Conservation (phyloP, 352 stramenopile species). For the Chloridella minuta region DNA sequence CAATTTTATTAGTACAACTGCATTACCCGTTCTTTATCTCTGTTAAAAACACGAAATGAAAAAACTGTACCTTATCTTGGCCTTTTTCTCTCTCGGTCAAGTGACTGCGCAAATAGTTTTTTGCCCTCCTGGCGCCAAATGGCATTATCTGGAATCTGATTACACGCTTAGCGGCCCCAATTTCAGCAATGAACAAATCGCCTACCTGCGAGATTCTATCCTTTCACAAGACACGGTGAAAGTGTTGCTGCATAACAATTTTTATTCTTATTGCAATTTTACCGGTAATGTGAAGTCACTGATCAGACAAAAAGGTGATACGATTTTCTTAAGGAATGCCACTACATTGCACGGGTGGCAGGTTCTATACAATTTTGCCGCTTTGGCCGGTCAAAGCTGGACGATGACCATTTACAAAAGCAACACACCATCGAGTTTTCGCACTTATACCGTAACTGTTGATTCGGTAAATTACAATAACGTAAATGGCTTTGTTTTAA, state of each 20-base stretch:
- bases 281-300: background rate
- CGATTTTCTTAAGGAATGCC: background rate
- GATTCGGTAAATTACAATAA: background rate
- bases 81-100: no score
- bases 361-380: background rate
- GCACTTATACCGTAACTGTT: background rate
- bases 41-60: no score
- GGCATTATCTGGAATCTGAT: no score
- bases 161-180: no score
- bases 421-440: background rate
- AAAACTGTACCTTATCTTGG: no score
- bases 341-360: background rate
- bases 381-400: background rate
- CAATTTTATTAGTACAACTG: no score
- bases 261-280: background rate
- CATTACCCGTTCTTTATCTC: no score
- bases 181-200: background rate
- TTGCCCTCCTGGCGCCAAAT: background rate
- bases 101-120: background rate
- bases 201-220: background rate
- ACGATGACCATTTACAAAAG: no score
- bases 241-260: background rate
- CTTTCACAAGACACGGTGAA: background rate
- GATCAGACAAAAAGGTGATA: background rate
- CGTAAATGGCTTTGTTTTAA: background rate